phyloP scores from a whole-genome alignment of 371 early-diverging fungal species.

The Mortierella sp. region DNA sequence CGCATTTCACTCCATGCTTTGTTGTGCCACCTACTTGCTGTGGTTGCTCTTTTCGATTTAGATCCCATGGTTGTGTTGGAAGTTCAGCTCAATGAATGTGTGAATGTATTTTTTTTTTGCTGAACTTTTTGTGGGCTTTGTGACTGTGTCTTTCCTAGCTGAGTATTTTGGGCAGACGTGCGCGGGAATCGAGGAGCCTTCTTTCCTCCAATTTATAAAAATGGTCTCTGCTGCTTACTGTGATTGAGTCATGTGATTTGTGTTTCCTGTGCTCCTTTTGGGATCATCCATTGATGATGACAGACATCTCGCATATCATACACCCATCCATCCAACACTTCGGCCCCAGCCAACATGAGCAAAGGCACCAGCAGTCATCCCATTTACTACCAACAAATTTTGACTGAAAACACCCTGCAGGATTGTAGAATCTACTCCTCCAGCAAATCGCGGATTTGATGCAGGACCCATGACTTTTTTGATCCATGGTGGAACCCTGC shows the following conservation, averaged over 20 bases:
- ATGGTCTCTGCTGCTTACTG: conserved; percentile 39
- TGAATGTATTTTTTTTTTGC: neutral
- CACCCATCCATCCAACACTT: conserved; percentile 27
- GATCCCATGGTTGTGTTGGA: conserved; percentile 36
- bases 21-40: conserved; percentile 20
- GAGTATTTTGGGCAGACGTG: conserved; percentile 24
- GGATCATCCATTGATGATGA: conserved; percentile 10
- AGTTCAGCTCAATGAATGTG: neutral
- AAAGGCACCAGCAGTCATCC: neutral
- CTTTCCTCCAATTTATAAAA: conserved; percentile 44
- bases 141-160: neutral
- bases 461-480: conserved; percentile 4
- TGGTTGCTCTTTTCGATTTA: conserved; percentile 29
- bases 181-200: conserved; percentile 28
- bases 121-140: neutral
- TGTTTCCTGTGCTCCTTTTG: neutral
- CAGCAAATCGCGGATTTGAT: neutral
- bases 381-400: neutral
- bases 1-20: neutral
- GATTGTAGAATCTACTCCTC: conserved; percentile 11
- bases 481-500: conserved; percentile 5
- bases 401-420: neutral
- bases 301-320: neutral
- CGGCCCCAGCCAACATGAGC: neutral
- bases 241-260: conserved; percentile 42